phyloP scores from a whole-genome alignment of 495 filamentous ascomycete genomes.

The Penicillium tannophilum region DNA sequence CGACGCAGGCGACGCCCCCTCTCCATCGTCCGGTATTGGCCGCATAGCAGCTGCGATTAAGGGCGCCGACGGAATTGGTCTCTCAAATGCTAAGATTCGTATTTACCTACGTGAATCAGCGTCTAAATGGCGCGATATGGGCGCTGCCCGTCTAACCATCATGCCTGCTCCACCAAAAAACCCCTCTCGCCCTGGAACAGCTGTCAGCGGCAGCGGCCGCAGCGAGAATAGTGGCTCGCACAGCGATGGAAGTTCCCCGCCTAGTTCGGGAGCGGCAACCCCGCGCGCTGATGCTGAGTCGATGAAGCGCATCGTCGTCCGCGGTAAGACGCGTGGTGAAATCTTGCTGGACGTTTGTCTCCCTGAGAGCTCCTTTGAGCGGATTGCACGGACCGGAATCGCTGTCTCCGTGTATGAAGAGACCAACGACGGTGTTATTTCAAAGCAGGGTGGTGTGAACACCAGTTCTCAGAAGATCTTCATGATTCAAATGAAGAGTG shows the following conservation, averaged over 20 bases:
- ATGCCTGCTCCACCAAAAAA: conserved; percentile 63
- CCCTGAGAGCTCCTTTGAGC: conserved; percentile 79
- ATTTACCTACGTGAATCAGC: conserved; percentile 77
- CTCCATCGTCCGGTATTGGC: conserved; percentile 58
- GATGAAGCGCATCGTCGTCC: conserved; percentile 82
- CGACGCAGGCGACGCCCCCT: conserved; percentile 45
- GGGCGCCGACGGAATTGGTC: conserved; percentile 57
- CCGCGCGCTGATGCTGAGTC: conserved; percentile 42
- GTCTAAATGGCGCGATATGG: conserved; percentile 88
- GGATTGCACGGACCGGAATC: conserved; percentile 80
- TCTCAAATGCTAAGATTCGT: conserved; percentile 76
- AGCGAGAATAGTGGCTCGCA: conserved; percentile 26
- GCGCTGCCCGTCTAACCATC: conserved; percentile 79
- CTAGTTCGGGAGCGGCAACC: conserved; percentile 39
- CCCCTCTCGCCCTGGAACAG: conserved; percentile 43
- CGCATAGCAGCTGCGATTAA: conserved; percentile 57
- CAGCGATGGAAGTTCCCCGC: conserved; percentile 25
- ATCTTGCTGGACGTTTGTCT: conserved; percentile 82
- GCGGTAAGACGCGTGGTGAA: conserved; percentile 64
- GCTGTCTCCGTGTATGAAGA: conserved; percentile 87
- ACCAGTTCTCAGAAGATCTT: conserved; percentile 72
- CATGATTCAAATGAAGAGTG: conserved; percentile 78
- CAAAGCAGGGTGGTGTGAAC: conserved; percentile 68
- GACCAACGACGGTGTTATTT: conserved; percentile 62
- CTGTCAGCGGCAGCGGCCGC: conserved; percentile 31